Percentiles rank a stretch among this genome's conserved stretches.
phyloP scores from a whole-genome alignment of 2,329 filamentous ascomycete genomes.

The Hymenoscyphus fraxineus region DNA sequence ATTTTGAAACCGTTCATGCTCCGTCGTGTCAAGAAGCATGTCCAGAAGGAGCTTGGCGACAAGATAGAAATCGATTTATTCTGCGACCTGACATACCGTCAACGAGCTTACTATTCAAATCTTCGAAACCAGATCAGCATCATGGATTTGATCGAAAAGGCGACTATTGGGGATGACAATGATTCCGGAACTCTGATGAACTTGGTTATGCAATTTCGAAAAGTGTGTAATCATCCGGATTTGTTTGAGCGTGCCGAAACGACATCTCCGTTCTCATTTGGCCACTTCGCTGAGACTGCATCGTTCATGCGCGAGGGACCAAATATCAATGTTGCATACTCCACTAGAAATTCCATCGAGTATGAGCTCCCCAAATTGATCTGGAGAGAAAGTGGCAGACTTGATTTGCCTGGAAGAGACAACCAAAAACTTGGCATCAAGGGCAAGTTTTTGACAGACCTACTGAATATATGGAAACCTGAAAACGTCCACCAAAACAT shows the following conservation, averaged over 20 bases:
- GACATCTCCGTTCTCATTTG: constrained; percentile 75
- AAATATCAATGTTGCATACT: constrained; percentile 78
- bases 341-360: constrained; percentile 79
- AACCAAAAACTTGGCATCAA: constrained; percentile 77
- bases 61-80: constrained; percentile 97
- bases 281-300: constrained; percentile 90
- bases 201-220: constrained; percentile 98
- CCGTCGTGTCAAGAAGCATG: constrained; percentile 98
- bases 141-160: constrained; percentile 97
- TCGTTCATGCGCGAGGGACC: constrained; percentile 89
- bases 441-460: constrained; percentile 68
- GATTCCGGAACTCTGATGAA: constrained; percentile 98
- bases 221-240: constrained; percentile 98
- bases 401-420: constrained; percentile 68
- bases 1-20: constrained; percentile 99
- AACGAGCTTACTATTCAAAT: constrained; percentile 88
- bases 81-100: constrained; percentile 94
- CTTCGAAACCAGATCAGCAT: constrained; percentile 96
- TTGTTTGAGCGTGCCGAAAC: constrained; percentile 94
- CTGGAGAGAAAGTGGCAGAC: constrained; percentile 74
- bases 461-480: constrained; percentile 88
- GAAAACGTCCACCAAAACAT: constrained; percentile 68
- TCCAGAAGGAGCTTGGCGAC: constrained; percentile 97
- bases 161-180: constrained; percentile 86
- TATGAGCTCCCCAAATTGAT: constrained; percentile 78